These are phyloP conservation scores for Phytophthora sojae DNA, from an alignment of 352 stramenopile species.

Conservation along the genomic window DNA sequence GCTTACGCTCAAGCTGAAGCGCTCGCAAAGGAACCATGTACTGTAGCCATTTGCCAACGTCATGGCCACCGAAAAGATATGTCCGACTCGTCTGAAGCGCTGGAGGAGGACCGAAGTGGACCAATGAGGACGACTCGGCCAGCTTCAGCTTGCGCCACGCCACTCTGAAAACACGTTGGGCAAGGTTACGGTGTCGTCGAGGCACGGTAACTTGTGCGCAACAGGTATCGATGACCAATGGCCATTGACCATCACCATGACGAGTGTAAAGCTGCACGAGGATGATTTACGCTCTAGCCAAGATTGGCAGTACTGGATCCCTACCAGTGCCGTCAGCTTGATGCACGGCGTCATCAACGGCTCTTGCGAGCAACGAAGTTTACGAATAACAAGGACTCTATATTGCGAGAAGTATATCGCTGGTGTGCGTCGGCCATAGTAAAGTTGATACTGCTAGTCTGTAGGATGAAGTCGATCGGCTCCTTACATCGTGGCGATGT, in stretches of 20 bases:
- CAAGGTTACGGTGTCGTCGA: too few relatives aligned
- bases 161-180: too few relatives aligned
- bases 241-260: too few relatives aligned
- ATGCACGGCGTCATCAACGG: too few relatives aligned
- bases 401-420: background rate
- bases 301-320: too few relatives aligned
- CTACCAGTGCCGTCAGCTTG: too few relatives aligned
- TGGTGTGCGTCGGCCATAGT: background rate
- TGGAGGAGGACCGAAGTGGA: background rate
- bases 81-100: background rate
- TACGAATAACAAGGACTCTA: conserved; percentile 32
- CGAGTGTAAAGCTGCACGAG: too few relatives aligned
- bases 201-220: too few relatives aligned
- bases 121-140: background rate
- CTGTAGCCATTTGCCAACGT: background rate
- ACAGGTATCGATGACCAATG: too few relatives aligned
- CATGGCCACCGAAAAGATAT: background rate
- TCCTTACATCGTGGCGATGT: conserved; percentile 74
- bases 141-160: background rate
- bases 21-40: background rate
- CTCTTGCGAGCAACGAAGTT: background rate
- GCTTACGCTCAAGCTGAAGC: background rate
- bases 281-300: too few relatives aligned
- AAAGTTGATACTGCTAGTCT: conserved; percentile 25
- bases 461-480: background rate